A percentile compares a stretch with the other conserved stretches of the same genome.
Conservation (phyloP, 331 rosid species). For the Pyrus hybrid region DNA sequence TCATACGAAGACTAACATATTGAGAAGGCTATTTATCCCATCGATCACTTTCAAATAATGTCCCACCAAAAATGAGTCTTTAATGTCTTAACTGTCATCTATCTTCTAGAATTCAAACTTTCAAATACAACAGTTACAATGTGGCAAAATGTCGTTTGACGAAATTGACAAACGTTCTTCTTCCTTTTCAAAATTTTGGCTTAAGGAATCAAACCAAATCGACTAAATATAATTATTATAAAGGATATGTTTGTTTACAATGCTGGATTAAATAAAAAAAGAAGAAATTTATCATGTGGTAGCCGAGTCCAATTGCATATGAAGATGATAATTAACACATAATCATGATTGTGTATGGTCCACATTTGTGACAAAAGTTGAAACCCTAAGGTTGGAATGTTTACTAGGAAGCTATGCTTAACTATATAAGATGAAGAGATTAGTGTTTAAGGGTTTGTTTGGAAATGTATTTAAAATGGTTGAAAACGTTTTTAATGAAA, state of each 20-base stretch:
- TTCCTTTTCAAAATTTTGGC: not conserved
- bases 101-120: constrained; percentile 8
- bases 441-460: too few species aligned
- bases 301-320: too few species aligned
- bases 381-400: not conserved
- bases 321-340: too few species aligned
- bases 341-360: not conserved
- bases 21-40: not conserved
- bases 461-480: too few species aligned
- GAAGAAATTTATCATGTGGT: too few species aligned
- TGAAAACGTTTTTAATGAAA: too few species aligned
- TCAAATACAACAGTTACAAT: constrained; percentile 11
- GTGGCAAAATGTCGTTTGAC: not conserved
- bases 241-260: not conserved
- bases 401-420: not conserved
- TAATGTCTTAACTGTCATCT: not conserved
- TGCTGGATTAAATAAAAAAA: not conserved
- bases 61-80: not conserved
- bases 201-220: not conserved
- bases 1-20: not conserved
- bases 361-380: constrained; percentile 2
- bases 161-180: not conserved
- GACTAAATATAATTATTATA: not conserved
- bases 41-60: not conserved
- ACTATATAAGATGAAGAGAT: not conserved